Conservation (phyloP, 176 grass and related monocot species). For the Oryza meyeriana region DNA sequence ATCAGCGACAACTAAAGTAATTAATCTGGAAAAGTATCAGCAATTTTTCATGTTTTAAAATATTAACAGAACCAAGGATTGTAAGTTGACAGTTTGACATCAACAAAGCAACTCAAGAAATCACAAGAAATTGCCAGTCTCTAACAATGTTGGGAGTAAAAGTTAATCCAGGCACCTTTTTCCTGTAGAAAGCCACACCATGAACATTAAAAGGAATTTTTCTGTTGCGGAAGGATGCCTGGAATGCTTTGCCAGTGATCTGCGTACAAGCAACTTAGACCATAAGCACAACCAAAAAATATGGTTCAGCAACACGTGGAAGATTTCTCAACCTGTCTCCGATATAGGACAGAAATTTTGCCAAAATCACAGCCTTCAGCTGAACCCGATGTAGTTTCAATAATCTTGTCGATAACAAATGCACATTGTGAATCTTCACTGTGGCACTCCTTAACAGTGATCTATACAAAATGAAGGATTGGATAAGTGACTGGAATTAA, state of each 20-base stretch:
- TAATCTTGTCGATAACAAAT: slow-evolving; percentile 95
- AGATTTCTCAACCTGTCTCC: slow-evolving; percentile 69
- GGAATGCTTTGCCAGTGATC: slow-evolving; percentile 97
- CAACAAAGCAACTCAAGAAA: slow-evolving; percentile 19
- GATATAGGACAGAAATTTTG: slow-evolving; percentile 79
- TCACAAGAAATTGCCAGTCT: slow-evolving; percentile 13
- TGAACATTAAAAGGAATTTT: slow-evolving; percentile 98
- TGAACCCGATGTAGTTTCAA: slow-evolving; percentile 71
- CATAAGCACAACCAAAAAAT: slow-evolving; percentile 30
- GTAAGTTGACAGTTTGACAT: neutral
- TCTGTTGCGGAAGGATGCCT: slow-evolving; percentile 80
- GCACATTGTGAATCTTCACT: slow-evolving; percentile 92
- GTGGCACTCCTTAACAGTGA: slow-evolving; percentile 86
- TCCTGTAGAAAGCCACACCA: slow-evolving; percentile 94
- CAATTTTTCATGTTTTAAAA: slow-evolving; percentile 20
- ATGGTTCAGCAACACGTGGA: slow-evolving; percentile 13
- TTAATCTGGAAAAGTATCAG: slow-evolving; percentile 19
- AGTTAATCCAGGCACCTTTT: slow-evolving; percentile 63
- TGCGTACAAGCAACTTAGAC: slow-evolving; percentile 36
- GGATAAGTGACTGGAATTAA: slow-evolving; percentile 24
- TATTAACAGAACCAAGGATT: slow-evolving; percentile 1
- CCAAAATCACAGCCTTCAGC: slow-evolving; percentile 50
- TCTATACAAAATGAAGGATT: slow-evolving; percentile 46
- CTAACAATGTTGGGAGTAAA: neutral
- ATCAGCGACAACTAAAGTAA: neutral